These are phyloP conservation scores for Cerioporus squamosus DNA, from an alignment of 1,284 basidiomycete species.

Conservation along the genomic window DNA sequence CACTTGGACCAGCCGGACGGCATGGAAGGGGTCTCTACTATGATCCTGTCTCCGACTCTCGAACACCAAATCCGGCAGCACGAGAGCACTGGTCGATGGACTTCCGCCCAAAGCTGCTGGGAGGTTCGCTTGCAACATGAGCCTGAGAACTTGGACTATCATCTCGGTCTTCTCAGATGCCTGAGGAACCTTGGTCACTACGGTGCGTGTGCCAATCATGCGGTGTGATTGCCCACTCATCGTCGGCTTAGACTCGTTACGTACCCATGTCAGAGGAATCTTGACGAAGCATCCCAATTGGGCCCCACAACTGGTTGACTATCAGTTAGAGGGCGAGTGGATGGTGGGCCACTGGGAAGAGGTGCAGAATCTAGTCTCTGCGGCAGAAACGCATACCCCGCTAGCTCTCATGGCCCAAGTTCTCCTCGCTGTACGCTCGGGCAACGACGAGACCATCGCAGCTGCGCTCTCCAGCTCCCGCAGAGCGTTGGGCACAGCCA, in stretches of 20 bases:
- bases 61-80: conserved; percentile 99
- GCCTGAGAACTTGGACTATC: conserved; percentile 88
- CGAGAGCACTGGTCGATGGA: conserved; percentile 97
- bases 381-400: conserved; percentile 53
- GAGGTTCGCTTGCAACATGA: conserved; percentile 94
- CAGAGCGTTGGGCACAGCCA: conserved; percentile 78
- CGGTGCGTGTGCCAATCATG: conserved; percentile 55
- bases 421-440: conserved; percentile 78
- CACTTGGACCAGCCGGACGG: conserved; percentile 98
- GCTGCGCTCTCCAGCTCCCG: conserved; percentile 71
- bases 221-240: neutral
- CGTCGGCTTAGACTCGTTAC: conserved; percentile 76
- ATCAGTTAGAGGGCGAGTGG: conserved; percentile 94
- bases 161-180: conserved; percentile 91
- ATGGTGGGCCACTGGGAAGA: conserved; percentile 95
- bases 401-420: conserved; percentile 83
- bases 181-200: conserved; percentile 96
- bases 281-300: conserved; percentile 87
- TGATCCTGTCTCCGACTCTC: conserved; percentile 88
- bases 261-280: conserved; percentile 94
- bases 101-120: conserved; percentile 99
- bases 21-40: conserved; percentile 96
- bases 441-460: conserved; percentile 49
- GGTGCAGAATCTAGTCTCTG: conserved; percentile 65
- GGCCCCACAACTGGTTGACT: conserved; percentile 80